Percentiles rank a stretch among this genome's conserved stretches.
Evolutionary conservation across 2,329 filamentous ascomycete genomes (phyloP).

Genomic region (Calonectria crousiana): DNA sequence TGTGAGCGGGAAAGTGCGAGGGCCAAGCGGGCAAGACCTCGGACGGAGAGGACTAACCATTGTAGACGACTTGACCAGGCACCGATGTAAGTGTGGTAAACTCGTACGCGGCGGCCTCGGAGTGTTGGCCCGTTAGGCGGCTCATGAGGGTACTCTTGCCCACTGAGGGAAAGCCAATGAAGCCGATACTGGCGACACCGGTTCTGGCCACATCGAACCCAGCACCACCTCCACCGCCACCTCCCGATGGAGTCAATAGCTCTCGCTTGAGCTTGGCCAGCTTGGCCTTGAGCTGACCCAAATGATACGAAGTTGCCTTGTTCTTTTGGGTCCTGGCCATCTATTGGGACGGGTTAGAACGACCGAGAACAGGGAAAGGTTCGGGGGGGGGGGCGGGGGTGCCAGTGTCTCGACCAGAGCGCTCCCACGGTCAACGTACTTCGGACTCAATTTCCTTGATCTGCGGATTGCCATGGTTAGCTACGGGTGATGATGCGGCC

Average conservation of each 20-base stretch:
- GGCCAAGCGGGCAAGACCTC: slow-evolving; percentile 28
- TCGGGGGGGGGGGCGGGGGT: slow-evolving; percentile 29
- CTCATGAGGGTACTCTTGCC: slow-evolving; percentile 99
- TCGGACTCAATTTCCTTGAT: slow-evolving; percentile 98
- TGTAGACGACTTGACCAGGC: slow-evolving; percentile 95
- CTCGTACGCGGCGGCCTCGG: slow-evolving; percentile 96
- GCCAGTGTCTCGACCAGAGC: slow-evolving; percentile 15
- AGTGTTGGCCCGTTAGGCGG: slow-evolving; percentile 93
- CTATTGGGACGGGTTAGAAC: slow-evolving; percentile 56
- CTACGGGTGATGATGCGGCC: slow-evolving; percentile 7
- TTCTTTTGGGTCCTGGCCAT: slow-evolving; percentile 99
- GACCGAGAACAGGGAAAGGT: slow-evolving; percentile 18
- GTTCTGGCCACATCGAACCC: slow-evolving; percentile 99
- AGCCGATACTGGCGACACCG: slow-evolving; percentile 95
- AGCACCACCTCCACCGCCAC: slow-evolving; percentile 81
- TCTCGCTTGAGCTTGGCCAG: slow-evolving; percentile 98
- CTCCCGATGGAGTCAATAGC: slow-evolving; percentile 86
- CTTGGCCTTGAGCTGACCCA: slow-evolving; percentile 97
- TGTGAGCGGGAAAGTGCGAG: neutral
- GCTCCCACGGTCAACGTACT: slow-evolving; percentile 64
- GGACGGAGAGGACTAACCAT: slow-evolving; percentile 65
- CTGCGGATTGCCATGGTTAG: slow-evolving; percentile 60
- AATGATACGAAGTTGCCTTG: slow-evolving; percentile 92
- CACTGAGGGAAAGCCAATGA: slow-evolving; percentile 98
- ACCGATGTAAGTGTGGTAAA: slow-evolving; percentile 99